Conservation (phyloP, 129 eudicot genomes). For the Sambucus nigra region DNA sequence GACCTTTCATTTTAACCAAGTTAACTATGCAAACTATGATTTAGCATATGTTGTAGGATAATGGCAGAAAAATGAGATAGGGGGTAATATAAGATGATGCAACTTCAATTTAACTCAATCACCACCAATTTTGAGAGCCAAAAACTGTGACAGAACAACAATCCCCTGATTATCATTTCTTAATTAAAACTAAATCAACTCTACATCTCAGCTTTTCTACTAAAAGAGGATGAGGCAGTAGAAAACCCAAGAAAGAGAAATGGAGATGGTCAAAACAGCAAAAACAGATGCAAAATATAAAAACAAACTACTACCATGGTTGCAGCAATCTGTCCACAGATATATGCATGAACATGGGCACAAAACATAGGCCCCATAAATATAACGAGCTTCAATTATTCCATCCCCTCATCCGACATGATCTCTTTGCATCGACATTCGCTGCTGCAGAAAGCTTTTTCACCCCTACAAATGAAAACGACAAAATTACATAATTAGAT, state of each 20-base stretch:
- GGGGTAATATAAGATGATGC: neutral
- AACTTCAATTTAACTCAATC: neutral
- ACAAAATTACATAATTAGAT: too few relatives aligned
- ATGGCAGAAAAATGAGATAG: neutral
- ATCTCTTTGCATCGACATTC: conserved; percentile 52
- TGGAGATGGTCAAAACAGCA: conserved; percentile 1
- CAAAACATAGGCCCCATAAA: conserved; percentile 3
- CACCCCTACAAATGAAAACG: conserved; percentile 41
- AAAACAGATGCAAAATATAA: conserved; percentile 11
- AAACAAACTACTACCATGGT: conserved; percentile 2
- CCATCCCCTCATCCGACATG: conserved; percentile 31
- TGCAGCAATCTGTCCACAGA: conserved; percentile 1
- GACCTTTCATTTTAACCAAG: too few relatives aligned
- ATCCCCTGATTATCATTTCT: conserved; percentile 7
- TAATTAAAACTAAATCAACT: conserved; percentile 6
- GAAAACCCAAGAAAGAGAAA: neutral
- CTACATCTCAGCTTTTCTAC: too few relatives aligned
- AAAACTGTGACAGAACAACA: conserved; percentile 6
- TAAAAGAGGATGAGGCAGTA: too few relatives aligned
- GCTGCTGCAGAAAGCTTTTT: conserved; percentile 76
- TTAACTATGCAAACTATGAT: neutral
- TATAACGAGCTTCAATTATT: conserved; percentile 14
- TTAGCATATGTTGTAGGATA: too few relatives aligned
- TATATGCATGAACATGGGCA: neutral
- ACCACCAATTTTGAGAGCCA: neutral